A percentile compares a stretch with the other conserved stretches of the same genome.
phyloP scores from a whole-genome alignment of 1,284 basidiomycete genomes.

The Puccinia polysora region DNA sequence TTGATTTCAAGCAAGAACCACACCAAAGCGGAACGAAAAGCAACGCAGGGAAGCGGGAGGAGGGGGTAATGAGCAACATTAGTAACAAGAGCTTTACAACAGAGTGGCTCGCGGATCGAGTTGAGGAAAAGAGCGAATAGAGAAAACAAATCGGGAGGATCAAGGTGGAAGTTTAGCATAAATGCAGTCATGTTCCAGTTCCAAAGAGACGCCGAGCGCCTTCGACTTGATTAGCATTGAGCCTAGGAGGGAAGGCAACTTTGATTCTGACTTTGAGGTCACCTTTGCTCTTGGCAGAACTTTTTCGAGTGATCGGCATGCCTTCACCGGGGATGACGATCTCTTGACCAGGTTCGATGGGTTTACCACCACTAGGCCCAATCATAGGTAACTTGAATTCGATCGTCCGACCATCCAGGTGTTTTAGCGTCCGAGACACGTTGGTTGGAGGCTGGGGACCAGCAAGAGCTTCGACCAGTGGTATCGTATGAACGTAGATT shows the following conservation, averaged over 20 bases:
- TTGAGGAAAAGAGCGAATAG: too few species aligned
- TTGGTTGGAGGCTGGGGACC: conserved; percentile 49
- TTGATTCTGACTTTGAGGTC: conserved; percentile 79
- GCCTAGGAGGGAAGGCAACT: conserved; percentile 70
- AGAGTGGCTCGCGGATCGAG: too few species aligned
- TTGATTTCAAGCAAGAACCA: too few species aligned
- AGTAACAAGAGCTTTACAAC: too few species aligned
- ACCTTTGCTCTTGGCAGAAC: conserved; percentile 65
- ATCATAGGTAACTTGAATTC: conserved; percentile 63
- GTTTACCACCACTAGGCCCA: conserved; percentile 47
- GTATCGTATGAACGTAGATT: conserved; percentile 61
- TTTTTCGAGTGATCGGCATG: conserved; percentile 82
- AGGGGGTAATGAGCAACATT: too few species aligned
- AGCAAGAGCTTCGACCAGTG: conserved; percentile 78
- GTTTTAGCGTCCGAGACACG: conserved; percentile 61
- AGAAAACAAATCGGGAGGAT: too few species aligned
- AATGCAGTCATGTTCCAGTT: too few species aligned
- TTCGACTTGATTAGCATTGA: conserved; percentile 72
- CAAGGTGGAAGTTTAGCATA: too few species aligned
- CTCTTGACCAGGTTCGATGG: conserved; percentile 71
- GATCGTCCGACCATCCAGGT: conserved; percentile 72
- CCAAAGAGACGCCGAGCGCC: conserved; percentile 58
- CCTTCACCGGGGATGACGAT: conserved; percentile 71
- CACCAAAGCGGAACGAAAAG: too few species aligned
- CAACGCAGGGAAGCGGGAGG: too few species aligned